phyloP scores from a whole-genome alignment of 2,329 filamentous ascomycete species.

The Gnomoniopsis sp. region DNA sequence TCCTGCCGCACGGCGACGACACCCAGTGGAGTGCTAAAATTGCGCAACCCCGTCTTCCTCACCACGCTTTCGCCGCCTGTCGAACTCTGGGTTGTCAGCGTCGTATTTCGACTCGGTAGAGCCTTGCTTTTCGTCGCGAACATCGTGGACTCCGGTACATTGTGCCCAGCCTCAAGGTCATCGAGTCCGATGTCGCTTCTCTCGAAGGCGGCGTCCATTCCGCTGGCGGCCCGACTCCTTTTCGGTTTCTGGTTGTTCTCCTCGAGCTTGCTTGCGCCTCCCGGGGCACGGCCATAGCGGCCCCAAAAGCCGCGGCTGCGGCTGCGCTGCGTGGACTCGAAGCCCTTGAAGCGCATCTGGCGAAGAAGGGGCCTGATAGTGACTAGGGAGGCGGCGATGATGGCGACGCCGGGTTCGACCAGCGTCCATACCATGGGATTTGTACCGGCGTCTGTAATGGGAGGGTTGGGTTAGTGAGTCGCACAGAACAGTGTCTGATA shows the following conservation, averaged over 20 bases:
- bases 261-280: slow-evolving; percentile 12
- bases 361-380: slow-evolving; percentile 54
- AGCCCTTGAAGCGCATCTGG: slow-evolving; percentile 43
- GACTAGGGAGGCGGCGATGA: slow-evolving; percentile 50
- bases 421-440: slow-evolving; percentile 55
- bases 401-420: slow-evolving; percentile 54
- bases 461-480: neutral
- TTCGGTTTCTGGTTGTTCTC: neutral
- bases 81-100: neutral
- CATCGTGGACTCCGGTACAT: neutral
- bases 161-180: slow-evolving; percentile 28
- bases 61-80: neutral
- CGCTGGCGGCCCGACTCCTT: slow-evolving; percentile 11
- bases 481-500: neutral
- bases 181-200: slow-evolving; percentile 35
- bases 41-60: neutral
- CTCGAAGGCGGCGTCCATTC: slow-evolving; percentile 32
- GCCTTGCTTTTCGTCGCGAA: neutral
- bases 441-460: slow-evolving; percentile 40
- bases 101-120: slow-evolving; percentile 2
- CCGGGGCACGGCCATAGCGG: slow-evolving; percentile 28
- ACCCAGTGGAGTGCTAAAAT: neutral
- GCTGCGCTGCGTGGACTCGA: slow-evolving; percentile 38
- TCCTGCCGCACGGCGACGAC: slow-evolving; percentile 21
- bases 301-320: slow-evolving; percentile 27